A percentile compares a stretch with the other conserved stretches of the same genome.
Evolutionary conservation across 1,284 basidiomycete species (phyloP).

Genomic region (Sphaerobolus stellatus): DNA sequence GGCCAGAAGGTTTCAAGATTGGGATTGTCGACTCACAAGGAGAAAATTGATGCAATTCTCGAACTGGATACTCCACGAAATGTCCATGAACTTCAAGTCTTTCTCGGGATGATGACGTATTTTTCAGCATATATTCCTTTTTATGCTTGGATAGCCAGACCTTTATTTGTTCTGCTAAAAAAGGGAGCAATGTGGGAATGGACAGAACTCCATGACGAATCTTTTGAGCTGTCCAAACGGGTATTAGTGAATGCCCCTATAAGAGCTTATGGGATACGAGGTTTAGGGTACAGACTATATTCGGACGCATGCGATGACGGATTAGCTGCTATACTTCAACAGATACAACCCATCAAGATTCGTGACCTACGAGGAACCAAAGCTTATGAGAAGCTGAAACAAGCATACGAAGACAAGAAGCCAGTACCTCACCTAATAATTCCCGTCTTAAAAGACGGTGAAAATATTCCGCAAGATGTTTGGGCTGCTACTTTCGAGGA

Average conservation of each 20-base stretch:
- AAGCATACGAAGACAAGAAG: conserved; percentile 14
- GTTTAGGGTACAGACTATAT: conserved; percentile 29
- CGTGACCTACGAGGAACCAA: conserved; percentile 23
- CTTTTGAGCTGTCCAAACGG: conserved; percentile 17
- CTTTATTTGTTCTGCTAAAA: conserved; percentile 18
- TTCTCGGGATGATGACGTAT: conserved; percentile 35
- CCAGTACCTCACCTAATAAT: background rate
- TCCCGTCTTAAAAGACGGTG: conserved; percentile 2
- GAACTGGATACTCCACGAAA: conserved; percentile 21
- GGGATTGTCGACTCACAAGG: conserved; percentile 29
- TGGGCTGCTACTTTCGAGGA: conserved; percentile 20
- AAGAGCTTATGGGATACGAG: conserved; percentile 20
- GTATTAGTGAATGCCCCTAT: conserved; percentile 19
- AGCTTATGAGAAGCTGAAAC: conserved; percentile 18
- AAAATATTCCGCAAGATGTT: background rate
- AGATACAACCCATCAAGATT: conserved; percentile 26
- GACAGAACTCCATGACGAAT: conserved; percentile 15
- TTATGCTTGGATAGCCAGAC: conserved; percentile 26
- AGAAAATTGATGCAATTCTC: conserved; percentile 32
- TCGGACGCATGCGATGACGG: conserved; percentile 32
- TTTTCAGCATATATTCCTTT: conserved; percentile 32
- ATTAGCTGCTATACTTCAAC: conserved; percentile 29
- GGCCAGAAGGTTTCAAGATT: conserved; percentile 24
- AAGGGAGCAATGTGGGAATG: conserved; percentile 19
- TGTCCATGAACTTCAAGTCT: conserved; percentile 20